phyloP scores from a whole-genome alignment of 2,329 filamentous ascomycete species.

The Fusarium sterilihyphosum region DNA sequence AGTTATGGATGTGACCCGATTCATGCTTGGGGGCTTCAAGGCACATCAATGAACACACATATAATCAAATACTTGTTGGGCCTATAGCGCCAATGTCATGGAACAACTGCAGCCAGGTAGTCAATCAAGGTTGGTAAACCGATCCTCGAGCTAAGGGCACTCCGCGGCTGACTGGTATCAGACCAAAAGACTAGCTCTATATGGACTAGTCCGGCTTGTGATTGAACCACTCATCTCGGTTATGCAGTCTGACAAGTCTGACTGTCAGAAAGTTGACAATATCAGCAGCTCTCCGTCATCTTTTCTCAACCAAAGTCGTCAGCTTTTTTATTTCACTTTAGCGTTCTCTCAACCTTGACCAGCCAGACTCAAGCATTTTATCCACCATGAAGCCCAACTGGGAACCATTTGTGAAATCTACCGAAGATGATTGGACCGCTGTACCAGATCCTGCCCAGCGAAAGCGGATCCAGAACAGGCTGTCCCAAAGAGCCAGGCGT shows the following conservation, averaged over 20 bases:
- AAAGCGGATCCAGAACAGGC: slow-evolving; percentile 33
- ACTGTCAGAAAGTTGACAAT: not conserved
- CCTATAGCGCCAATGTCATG: not conserved
- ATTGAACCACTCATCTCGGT: not conserved
- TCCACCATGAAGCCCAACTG: not conserved
- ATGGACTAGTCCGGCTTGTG: not conserved
- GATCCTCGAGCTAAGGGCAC: not conserved
- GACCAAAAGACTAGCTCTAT: not conserved
- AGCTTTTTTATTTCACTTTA: too few relatives aligned
- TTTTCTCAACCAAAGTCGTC: not conserved
- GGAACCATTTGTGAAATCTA: slow-evolving; percentile 4
- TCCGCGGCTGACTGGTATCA: not conserved
- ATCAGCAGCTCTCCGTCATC: not conserved
- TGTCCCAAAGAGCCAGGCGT: slow-evolving; percentile 30
- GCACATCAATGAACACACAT: not conserved
- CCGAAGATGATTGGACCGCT: slow-evolving; percentile 21
- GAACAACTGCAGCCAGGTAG: too few relatives aligned
- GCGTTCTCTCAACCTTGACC: too few relatives aligned
- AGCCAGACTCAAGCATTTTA: too few relatives aligned
- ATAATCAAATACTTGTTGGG: accelerated
- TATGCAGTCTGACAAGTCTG: slow-evolving; percentile 9
- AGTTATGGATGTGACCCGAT: too few relatives aligned
- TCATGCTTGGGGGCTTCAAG: accelerated
- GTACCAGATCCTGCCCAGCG: slow-evolving; percentile 17
- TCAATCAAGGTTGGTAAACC: not conserved